Conservation (phyloP, 1,139 yeast genomes). For the Candida tetrigidarum region DNA sequence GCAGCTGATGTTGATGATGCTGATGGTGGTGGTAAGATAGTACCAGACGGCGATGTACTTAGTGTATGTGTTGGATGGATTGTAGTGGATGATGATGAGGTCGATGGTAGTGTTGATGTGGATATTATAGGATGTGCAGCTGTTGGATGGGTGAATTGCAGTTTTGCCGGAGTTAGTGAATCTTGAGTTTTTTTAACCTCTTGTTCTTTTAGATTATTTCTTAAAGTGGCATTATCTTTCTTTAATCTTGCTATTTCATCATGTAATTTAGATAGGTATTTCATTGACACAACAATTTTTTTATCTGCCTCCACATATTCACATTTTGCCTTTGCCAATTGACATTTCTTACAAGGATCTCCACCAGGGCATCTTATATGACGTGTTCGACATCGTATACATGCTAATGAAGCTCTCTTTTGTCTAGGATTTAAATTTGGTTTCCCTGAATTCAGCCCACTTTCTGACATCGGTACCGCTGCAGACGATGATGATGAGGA, state of each 20-base stretch:
- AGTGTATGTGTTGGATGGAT: not conserved
- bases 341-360: slow-evolving; percentile 72
- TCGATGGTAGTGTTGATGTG: not conserved
- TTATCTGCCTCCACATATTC: slow-evolving; percentile 80
- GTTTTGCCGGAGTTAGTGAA: not conserved
- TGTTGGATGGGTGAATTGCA: slow-evolving; percentile 12
- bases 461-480: no score
- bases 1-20: no score
- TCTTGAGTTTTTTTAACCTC: slow-evolving; percentile 20
- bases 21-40: slow-evolving; percentile 1
- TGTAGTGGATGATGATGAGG: slow-evolving; percentile 5
- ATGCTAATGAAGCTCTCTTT: slow-evolving; percentile 48
- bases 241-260: slow-evolving; percentile 61
- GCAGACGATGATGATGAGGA: slow-evolving; percentile 6
- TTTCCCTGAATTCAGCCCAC: not conserved
- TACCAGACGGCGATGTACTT: slow-evolving; percentile 1
- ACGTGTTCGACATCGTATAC: slow-evolving; percentile 73
- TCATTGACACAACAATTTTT: slow-evolving; percentile 77
- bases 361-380: slow-evolving; percentile 87
- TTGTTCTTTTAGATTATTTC: slow-evolving; percentile 46
- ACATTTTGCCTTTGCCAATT: slow-evolving; percentile 60
- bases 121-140: not conserved
- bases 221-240: slow-evolving; percentile 57
- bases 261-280: slow-evolving; percentile 69
- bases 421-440: slow-evolving; percentile 17